Evolutionary conservation across 768 basidiomycete species (phyloP), one percentile per base, ranked within the genome.

Genomic region (Suillus subalutaceus): DNA sequence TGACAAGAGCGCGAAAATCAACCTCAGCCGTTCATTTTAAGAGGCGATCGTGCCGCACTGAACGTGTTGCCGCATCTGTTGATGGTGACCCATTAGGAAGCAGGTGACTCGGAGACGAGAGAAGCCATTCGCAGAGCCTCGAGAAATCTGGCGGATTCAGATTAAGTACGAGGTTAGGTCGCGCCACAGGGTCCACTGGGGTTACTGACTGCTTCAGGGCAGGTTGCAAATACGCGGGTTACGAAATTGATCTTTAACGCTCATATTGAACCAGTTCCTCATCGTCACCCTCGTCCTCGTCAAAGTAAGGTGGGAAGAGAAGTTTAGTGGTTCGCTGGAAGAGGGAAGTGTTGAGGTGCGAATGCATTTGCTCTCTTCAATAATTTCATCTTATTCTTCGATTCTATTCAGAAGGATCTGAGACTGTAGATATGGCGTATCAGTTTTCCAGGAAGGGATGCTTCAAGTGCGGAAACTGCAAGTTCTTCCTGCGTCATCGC

Each of bases 381-480:
- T 52, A 52, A 32, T 69, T 59, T 32, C 44, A 16, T 57, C 43
- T 56, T 56, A 52, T 67, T 69, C 68, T 72, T 69, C 59, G 73
- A 71, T 67, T 65, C 63, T 60, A 70, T 69, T 66, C 69, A 74
- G 77, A 79, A 82, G 80, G 79, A 78, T 78, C 78, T 70, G 53
- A 55, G 53, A 32, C 53, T 55, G 67, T 64, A 72, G 72, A 71
- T 71, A 93, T 93, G 91, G 89, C 91, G 80, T 91, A 85, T 81
- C 90, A 90, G 78, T 89, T 89, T 83, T 87, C 90, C 67, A 90
- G 88, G 84, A 94, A 93, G 82, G 92, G 92, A 70, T 95, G 93
- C 77, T 95, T 91, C 82, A 96, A 94, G 84, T 96, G 94, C 77
- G 94, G 94, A 77, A 94, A 94, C 79, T 84, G 94, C 93, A 77